Percentiles rank a stretch among this genome's conserved stretches.
Evolutionary conservation across 495 filamentous ascomycete genomes (phyloP).

Genomic region (Lasiosphaeris hirsuta): DNA sequence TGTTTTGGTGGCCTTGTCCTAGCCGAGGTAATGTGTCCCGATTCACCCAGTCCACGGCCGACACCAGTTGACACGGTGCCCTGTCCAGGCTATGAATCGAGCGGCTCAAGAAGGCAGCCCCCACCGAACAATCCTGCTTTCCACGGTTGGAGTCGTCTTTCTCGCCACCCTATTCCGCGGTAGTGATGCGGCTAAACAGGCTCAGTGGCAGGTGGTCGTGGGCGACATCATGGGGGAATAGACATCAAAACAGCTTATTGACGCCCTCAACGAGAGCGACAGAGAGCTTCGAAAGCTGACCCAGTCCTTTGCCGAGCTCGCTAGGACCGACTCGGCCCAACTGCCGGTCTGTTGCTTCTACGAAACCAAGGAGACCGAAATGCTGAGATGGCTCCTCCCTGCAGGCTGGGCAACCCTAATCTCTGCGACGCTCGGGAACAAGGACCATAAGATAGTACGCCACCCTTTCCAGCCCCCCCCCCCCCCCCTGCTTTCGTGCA

Average conservation of each 20-base stretch:
- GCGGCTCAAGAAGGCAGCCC: constrained; percentile 17
- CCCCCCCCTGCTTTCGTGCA: no score
- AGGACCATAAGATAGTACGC: not conserved
- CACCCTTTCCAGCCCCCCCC: no score
- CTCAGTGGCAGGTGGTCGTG: constrained; percentile 10
- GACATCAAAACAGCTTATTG: constrained; percentile 4
- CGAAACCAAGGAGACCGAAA: constrained; percentile 12
- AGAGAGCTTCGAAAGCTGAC: constrained; percentile 5
- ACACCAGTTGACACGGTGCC: constrained; percentile 27
- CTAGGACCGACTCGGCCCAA: constrained; percentile 3
- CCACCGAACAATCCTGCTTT: constrained; percentile 17
- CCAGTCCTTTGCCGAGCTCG: constrained; percentile 6
- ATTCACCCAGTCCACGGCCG: not conserved
- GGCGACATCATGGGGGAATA: constrained; percentile 8
- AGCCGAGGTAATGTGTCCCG: constrained; percentile 17
- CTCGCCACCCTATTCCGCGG: constrained; percentile 20
- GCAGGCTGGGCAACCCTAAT: not conserved
- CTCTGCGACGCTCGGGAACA: not conserved
- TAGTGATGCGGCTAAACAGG: constrained; percentile 14
- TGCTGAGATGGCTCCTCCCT: constrained; percentile 4
- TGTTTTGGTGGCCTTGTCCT: constrained; percentile 20
- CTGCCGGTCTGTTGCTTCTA: constrained; percentile 10
- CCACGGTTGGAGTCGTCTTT: constrained; percentile 20
- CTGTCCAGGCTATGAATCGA: constrained; percentile 18
- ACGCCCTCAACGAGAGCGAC: constrained; percentile 5